Percentiles rank a stretch among this genome's conserved stretches.
phyloP scores from a whole-genome alignment of 768 basidiomycete genomes.

The Boletellus sp. region DNA sequence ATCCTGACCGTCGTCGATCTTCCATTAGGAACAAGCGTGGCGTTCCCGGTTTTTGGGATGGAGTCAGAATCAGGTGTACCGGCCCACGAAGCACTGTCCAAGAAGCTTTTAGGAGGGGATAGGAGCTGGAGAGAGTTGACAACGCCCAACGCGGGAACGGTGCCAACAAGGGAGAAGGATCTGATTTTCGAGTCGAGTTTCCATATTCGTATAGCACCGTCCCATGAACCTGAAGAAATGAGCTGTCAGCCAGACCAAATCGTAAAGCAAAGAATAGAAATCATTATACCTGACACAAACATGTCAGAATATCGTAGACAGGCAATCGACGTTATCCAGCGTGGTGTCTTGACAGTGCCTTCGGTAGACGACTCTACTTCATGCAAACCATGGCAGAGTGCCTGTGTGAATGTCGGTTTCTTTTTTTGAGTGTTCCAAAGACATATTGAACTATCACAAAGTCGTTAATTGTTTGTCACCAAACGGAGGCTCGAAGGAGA shows the following conservation, averaged over 20 bases:
- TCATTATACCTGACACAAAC: conserved; percentile 75
- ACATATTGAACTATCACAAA: conserved; percentile 60
- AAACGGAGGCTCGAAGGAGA: not conserved
- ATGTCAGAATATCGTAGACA: conserved; percentile 85
- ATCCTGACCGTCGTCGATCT: conserved; percentile 24
- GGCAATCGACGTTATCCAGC: conserved; percentile 89
- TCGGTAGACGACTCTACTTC: conserved; percentile 69
- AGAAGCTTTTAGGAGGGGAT: conserved; percentile 41
- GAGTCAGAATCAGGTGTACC: not conserved
- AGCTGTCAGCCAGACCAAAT: conserved; percentile 3
- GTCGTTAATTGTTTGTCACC: not conserved
- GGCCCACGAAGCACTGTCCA: conserved; percentile 44
- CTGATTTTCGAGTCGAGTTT: conserved; percentile 76
- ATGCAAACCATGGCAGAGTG: conserved; percentile 84
- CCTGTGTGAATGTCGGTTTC: conserved; percentile 86
- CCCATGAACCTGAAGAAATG: conserved; percentile 76
- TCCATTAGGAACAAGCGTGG: not conserved
- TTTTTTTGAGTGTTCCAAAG: conserved; percentile 93
- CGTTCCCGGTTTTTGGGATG: not conserved
- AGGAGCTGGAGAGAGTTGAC: conserved; percentile 89
- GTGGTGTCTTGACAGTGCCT: conserved; percentile 68
- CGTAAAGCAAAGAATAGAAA: not conserved
- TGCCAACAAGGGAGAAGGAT: conserved; percentile 67
- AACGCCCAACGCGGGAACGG: conserved; percentile 67
- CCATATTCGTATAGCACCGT: conserved; percentile 88